These are phyloP conservation scores for Cryptococcus sp. DNA, from an alignment of 1,284 basidiomycete genomes.

Conservation along the genomic window DNA sequence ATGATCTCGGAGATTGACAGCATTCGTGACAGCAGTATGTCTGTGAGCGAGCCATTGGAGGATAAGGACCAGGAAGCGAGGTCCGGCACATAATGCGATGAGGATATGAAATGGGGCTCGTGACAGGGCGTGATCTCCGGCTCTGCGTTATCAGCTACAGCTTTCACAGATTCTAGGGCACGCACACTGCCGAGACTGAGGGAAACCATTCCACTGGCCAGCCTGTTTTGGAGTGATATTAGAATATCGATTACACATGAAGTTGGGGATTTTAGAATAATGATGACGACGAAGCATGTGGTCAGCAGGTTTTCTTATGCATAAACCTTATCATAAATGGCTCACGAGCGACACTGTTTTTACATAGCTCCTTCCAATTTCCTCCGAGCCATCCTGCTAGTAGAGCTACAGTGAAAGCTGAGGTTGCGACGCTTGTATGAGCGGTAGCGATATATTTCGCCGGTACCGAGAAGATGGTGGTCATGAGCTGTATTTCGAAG, in stretches of 20 bases:
- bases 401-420: slow-evolving; percentile 70
- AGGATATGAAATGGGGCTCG: slow-evolving; percentile 84
- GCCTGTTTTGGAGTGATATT: slow-evolving; percentile 46
- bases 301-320: not conserved
- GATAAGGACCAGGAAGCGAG: slow-evolving; percentile 71
- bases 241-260: not conserved
- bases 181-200: slow-evolving; percentile 84
- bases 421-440: slow-evolving; percentile 67
- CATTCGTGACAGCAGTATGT: slow-evolving; percentile 6
- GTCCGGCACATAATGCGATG: slow-evolving; percentile 80
- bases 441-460: slow-evolving; percentile 41
- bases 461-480: slow-evolving; percentile 35
- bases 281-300: slow-evolving; percentile 2
- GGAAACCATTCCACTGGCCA: slow-evolving; percentile 92
- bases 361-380: slow-evolving; percentile 83
- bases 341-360: slow-evolving; percentile 62
- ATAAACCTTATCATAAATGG: not conserved
- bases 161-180: slow-evolving; percentile 5
- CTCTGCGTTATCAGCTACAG: slow-evolving; percentile 51
- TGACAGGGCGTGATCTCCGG: slow-evolving; percentile 89
- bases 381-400: slow-evolving; percentile 59
- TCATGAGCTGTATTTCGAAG: slow-evolving; percentile 15
- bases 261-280: not conserved
- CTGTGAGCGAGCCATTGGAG: slow-evolving; percentile 65
- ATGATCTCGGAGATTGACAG: not conserved